These are phyloP conservation scores for Zygnema circumcarinatum DNA, from an alignment of 139 green algal genomes.

Conservation along the genomic window DNA sequence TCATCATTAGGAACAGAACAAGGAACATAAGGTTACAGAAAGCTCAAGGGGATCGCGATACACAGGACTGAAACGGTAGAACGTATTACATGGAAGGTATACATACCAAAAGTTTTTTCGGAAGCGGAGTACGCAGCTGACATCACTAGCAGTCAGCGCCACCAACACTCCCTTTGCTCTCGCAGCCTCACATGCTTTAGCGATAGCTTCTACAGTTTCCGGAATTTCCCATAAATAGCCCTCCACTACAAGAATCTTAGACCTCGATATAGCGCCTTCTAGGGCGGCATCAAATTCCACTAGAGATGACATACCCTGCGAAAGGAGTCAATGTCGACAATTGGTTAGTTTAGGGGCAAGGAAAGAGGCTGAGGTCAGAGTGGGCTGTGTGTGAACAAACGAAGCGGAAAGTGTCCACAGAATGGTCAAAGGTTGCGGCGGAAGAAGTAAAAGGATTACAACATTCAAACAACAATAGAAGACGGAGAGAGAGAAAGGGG, in stretches of 20 bases:
- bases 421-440: too few species aligned
- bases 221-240: slow-evolving; percentile 81
- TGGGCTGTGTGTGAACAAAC: too few species aligned
- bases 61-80: too few species aligned
- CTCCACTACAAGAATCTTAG: slow-evolving; percentile 79
- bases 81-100: neutral
- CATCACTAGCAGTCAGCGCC: slow-evolving; percentile 84
- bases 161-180: slow-evolving; percentile 71
- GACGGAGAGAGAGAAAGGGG: slow-evolving; percentile 5
- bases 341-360: too few species aligned
- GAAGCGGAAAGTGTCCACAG: too few species aligned
- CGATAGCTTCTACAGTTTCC: slow-evolving; percentile 66
- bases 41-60: too few species aligned
- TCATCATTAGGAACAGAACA: too few species aligned
- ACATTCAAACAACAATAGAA: neutral
- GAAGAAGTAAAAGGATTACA: neutral
- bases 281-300: slow-evolving; percentile 55
- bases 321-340: neutral
- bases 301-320: slow-evolving; percentile 54
- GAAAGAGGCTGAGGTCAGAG: too few species aligned
- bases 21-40: too few species aligned
- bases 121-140: slow-evolving; percentile 72
- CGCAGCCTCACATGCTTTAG: slow-evolving; percentile 59
- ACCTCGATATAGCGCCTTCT: slow-evolving; percentile 64
- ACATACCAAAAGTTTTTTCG: slow-evolving; percentile 65